phyloP scores from a whole-genome alignment of 495 filamentous ascomycete genomes.

The Daldinia grandis region DNA sequence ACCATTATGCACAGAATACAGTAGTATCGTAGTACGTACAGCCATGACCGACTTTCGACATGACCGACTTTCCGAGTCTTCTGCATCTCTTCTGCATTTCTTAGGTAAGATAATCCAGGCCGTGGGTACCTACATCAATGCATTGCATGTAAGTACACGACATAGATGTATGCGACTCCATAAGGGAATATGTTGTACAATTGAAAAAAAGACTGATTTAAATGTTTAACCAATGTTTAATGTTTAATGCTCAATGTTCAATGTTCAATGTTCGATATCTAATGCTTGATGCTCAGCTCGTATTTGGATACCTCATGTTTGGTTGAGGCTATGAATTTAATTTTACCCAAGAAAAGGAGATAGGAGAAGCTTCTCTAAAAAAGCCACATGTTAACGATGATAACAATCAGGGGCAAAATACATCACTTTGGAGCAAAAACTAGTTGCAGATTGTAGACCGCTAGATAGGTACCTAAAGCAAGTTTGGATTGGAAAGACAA shows the following conservation, averaged over 20 bases:
- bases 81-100: background rate
- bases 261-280: background rate
- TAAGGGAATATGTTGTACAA: background rate
- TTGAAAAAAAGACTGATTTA: background rate
- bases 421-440: background rate
- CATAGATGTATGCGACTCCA: background rate
- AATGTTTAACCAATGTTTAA: background rate
- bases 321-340: constrained; percentile 1
- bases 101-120: background rate
- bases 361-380: constrained; percentile 1
- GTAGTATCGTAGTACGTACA: background rate
- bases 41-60: background rate
- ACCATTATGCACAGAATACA: constrained; percentile 7
- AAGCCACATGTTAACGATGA: background rate
- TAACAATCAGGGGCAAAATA: background rate
- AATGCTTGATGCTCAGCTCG: background rate
- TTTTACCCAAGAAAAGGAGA: background rate
- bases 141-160: background rate
- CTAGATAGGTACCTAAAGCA: background rate
- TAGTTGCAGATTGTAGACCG: background rate
- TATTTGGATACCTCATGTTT: background rate
- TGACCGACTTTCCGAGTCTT: constrained; percentile 4
- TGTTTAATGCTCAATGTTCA: no score
- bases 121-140: background rate
- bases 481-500: constrained; percentile 1